Conservation (phyloP, 1,284 basidiomycete species). For the Leccinum fallax region DNA sequence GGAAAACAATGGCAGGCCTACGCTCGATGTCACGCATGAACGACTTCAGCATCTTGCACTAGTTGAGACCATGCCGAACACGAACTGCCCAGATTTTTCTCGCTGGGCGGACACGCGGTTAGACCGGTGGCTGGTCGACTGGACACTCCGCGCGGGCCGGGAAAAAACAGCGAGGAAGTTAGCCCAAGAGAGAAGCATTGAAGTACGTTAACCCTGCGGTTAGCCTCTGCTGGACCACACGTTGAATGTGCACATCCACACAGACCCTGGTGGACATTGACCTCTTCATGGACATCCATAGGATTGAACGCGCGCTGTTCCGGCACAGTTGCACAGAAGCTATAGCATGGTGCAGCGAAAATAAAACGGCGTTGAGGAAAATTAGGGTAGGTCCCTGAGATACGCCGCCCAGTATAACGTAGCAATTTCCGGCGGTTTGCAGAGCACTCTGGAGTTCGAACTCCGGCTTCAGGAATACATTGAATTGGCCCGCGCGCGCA, state of each 20-base stretch:
- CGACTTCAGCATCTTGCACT: constrained; percentile 68
- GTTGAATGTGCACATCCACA: constrained; percentile 23
- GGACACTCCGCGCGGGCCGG: constrained; percentile 78
- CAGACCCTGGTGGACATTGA: constrained; percentile 89
- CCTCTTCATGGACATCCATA: constrained; percentile 84
- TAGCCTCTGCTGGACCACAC: constrained; percentile 19
- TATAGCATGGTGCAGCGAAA: constrained; percentile 95
- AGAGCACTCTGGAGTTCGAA: constrained; percentile 96
- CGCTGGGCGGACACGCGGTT: constrained; percentile 81
- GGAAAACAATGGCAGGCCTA: constrained; percentile 62
- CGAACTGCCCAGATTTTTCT: constrained; percentile 59
- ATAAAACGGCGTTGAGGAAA: constrained; percentile 90
- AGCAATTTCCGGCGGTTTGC: constrained; percentile 23
- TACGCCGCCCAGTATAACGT: constrained; percentile 9
- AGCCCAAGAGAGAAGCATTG: constrained; percentile 70
- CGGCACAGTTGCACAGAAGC: constrained; percentile 84
- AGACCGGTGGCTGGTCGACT: constrained; percentile 92
- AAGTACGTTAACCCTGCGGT: constrained; percentile 47
- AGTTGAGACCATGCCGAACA: constrained; percentile 57
- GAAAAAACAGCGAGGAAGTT: constrained; percentile 70
- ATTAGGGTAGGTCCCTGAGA: constrained; percentile 63
- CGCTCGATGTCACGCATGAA: constrained; percentile 71
- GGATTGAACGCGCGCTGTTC: constrained; percentile 81
- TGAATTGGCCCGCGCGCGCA: constrained; percentile 78
- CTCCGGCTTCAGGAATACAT: constrained; percentile 96